Base-by-base conservation (phyloP, 1,284 basidiomycete genomes). In the Ceraceosorus guamensis region DNA sequence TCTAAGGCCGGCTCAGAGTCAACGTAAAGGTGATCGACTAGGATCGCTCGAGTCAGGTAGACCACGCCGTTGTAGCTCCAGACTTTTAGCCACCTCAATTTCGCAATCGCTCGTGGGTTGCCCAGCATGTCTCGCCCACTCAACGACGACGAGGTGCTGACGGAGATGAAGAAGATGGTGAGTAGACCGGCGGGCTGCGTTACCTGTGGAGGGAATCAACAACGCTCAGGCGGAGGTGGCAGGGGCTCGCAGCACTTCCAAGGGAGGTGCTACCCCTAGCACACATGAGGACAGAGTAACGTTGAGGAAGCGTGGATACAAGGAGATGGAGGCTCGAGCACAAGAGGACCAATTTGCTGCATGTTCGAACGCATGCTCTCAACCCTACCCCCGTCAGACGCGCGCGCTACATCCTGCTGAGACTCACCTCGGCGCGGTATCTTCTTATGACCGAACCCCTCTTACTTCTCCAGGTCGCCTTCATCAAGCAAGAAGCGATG, bases 151-250 rank as follows among this genome's bases (percentile, higher is more conserved):
- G 92, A 97, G 80, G 92, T 97, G 41, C 82, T 91, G 75, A 87
- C 81, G 71, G 92, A 97, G 83, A 91, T 96, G 89, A 95, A 91
- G 82, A 97, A 97, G 85, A 96, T 97, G 92, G 92, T 70, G 50
- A 24, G 65, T 55, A n/a, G 1, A 16, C 13, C n/a, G n/a, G n/a
- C n/a, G n/a, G n/a, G n/a, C n/a, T n/a, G n/a, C 4, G 5, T 4
- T 10, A 7, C 14, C 6, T 18, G 44, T 5, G 14, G 37, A 37
- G 10, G 34, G 14, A 4, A 44, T 6, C 41, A 10, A 10, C 16
- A 48, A 16, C 10, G 18, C 16, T 10, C 10, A 10, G 18, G 10
- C 10, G 48, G 16, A 34, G 30, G n/a, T 31, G 14, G 5, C 13
- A 14, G n/a, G 16, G 16, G 10, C 18, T 46, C 18, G 5, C 37